Evolutionary conservation across 441 rosid species (phyloP), one percentile per base, ranked within the genome.

Genomic region (Pelargonium cotyledonis): DNA sequence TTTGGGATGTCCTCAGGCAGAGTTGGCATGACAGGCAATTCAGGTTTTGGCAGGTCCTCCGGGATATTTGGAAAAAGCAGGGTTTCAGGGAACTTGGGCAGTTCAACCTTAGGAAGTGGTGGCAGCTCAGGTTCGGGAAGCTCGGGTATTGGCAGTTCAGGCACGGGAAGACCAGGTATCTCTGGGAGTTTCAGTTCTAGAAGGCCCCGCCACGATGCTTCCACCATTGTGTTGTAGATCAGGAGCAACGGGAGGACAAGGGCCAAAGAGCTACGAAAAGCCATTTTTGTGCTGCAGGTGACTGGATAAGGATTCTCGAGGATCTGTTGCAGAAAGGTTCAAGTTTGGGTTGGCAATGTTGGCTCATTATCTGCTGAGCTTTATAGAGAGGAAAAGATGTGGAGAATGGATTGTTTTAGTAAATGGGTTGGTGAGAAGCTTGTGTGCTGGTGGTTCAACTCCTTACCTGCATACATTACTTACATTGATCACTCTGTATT

Each of bases 141-240:
- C 61, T 55, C 61, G n/a, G 57, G 57, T 51, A 51, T 6, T 51
- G 57, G 57, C 57, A 51, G 16, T 15, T 51, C 57, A n/a, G 57
- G 57, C 57, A 12, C 15, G 57, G 57, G 57, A 51, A 51, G 57
- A n/a, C 15, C 57, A 51, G 58, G 58, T 51, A 51, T 16, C 58
- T 51, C 16, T 14, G 58, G 58, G 18, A 51, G 58, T n/a, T 14
- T 55, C 2, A 55, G 23, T 2, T 55, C 61, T 55, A 55, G 61
- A 18, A 55, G 61, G 18, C 8, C 40, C 40, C 40, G 61, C 7
- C 61, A 11, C 23, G 61, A 55, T 55, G 23, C 61, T 15, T 55
- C 61, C 61, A 55, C 61, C 6, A 21, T 16, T 2, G 18, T 55
- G 61, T 35, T 35, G 40, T 35, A 35, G 29, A 18, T n/a, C 7